phyloP scores from a whole-genome alignment of 2,329 filamentous ascomycete genomes.

The Monosporascus sp. region DNA sequence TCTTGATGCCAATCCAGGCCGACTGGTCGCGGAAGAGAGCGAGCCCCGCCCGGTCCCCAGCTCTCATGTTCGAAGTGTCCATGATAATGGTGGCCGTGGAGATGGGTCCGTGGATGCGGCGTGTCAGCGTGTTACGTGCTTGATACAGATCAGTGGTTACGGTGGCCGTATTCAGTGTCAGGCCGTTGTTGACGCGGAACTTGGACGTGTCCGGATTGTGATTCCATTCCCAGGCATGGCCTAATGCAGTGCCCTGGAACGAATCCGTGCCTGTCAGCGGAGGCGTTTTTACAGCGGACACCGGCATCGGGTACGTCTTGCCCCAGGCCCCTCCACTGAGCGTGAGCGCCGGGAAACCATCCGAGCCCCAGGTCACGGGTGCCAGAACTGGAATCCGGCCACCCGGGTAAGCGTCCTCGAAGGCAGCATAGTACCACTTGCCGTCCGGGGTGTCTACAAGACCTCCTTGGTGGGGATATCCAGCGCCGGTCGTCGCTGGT shows the following conservation, averaged over 20 bases:
- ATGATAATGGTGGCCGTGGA: conserved; percentile 44
- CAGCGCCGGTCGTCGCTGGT: conserved; percentile 38
- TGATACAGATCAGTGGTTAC: conserved; percentile 45
- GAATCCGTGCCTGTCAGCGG: conserved; percentile 35
- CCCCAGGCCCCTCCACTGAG: conserved; percentile 42
- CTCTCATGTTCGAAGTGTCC: conserved; percentile 40
- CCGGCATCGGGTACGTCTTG: conserved; percentile 34
- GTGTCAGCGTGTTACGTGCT: conserved; percentile 42
- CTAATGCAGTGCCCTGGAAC: conserved; percentile 37
- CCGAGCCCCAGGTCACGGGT: conserved; percentile 44
- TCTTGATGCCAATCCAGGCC: conserved; percentile 47
- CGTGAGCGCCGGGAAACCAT: conserved; percentile 45
- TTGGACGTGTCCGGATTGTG: conserved; percentile 50
- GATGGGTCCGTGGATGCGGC: conserved; percentile 40
- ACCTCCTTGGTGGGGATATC: conserved; percentile 49
- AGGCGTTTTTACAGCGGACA: conserved; percentile 20
- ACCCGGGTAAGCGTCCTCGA: conserved; percentile 49
- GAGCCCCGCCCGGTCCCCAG: conserved; percentile 47
- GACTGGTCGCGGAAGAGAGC: conserved; percentile 47
- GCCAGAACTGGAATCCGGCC: conserved; percentile 53
- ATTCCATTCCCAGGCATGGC: conserved; percentile 54
- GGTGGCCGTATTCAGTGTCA: conserved; percentile 43
- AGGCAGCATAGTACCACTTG: conserved; percentile 55
- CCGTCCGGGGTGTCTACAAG: conserved; percentile 46
- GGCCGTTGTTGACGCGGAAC: conserved; percentile 37